Percentiles rank a stretch among this genome's conserved stretches.
These are phyloP conservation scores for Aspergillus avenaceus DNA, from an alignment of 495 filamentous ascomycete species.

Conservation along the genomic window DNA sequence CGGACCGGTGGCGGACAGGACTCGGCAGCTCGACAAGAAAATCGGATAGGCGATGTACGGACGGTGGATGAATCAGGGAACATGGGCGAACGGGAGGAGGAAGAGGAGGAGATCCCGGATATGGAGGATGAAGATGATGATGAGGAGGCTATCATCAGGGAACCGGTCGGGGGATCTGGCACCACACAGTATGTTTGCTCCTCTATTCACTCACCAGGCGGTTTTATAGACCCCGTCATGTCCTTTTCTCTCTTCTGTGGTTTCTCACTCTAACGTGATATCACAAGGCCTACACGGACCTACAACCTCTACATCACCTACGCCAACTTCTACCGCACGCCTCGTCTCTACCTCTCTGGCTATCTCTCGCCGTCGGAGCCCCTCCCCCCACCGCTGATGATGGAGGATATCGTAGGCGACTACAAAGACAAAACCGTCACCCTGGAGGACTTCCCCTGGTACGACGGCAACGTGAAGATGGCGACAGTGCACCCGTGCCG, in stretches of 20 bases:
- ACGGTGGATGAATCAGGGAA: constrained; percentile 84
- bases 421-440: constrained; percentile 99
- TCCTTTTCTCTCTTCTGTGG: not conserved
- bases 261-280: not conserved
- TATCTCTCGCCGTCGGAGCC: constrained; percentile 79
- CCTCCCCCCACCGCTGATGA: constrained; percentile 86
- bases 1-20: constrained; percentile 65
- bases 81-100: constrained; percentile 61
- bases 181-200: constrained; percentile 64
- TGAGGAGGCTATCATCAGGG: constrained; percentile 93
- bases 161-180: constrained; percentile 53
- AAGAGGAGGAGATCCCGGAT: constrained; percentile 87
- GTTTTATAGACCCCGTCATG: too few species aligned
- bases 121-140: constrained; percentile 98
- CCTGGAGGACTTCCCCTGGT: constrained; percentile 94
- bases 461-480: constrained; percentile 80
- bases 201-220: too few species aligned
- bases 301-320: constrained; percentile 99
- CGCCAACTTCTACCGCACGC: constrained; percentile 92
- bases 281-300: constrained; percentile 69
- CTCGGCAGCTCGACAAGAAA: constrained; percentile 57
- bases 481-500: constrained; percentile 91
- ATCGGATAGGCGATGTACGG: constrained; percentile 72
- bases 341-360: constrained; percentile 91
- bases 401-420: constrained; percentile 98